These are phyloP conservation scores for Lasiodiplodia theobromae DNA, from an alignment of 2,329 filamentous ascomycete genomes.

Conservation along the genomic window DNA sequence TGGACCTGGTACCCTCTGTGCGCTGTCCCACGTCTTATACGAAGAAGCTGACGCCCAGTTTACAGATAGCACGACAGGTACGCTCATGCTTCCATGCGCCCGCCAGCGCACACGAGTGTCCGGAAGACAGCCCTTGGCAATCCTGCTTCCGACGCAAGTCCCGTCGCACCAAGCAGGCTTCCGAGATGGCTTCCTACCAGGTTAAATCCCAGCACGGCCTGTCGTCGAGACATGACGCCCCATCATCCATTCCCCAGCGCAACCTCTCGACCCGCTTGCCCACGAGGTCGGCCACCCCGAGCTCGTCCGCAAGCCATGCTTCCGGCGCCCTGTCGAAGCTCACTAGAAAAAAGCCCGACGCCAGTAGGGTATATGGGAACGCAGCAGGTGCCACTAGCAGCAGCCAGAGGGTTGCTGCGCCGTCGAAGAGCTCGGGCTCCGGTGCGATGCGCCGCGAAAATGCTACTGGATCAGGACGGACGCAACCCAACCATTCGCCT, in stretches of 20 bases:
- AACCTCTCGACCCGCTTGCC: slow-evolving; percentile 45
- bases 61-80: slow-evolving; percentile 29
- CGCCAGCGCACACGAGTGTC: slow-evolving; percentile 40
- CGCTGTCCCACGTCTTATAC: slow-evolving; percentile 27
- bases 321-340: slow-evolving; percentile 33
- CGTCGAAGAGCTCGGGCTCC: slow-evolving; percentile 23
- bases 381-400: slow-evolving; percentile 27
- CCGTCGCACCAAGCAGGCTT: slow-evolving; percentile 45
- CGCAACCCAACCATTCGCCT: slow-evolving; percentile 24
- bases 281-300: slow-evolving; percentile 46
- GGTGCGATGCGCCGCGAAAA: slow-evolving; percentile 30
- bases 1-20: slow-evolving; percentile 25
- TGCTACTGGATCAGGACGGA: slow-evolving; percentile 28
- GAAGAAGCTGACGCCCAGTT: slow-evolving; percentile 7
- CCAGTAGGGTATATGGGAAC: slow-evolving; percentile 31
- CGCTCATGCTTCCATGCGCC: slow-evolving; percentile 50
- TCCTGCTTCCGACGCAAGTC: slow-evolving; percentile 37
- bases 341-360: slow-evolving; percentile 37
- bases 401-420: slow-evolving; percentile 25
- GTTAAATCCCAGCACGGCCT: slow-evolving; percentile 49
- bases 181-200: slow-evolving; percentile 47
- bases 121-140: slow-evolving; percentile 41
- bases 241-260: slow-evolving; percentile 37
- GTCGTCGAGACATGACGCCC: slow-evolving; percentile 43
- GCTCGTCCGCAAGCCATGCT: slow-evolving; percentile 29